Conservation (phyloP, 495 filamentous ascomycete species). For the Hypoxylon perforatum region DNA sequence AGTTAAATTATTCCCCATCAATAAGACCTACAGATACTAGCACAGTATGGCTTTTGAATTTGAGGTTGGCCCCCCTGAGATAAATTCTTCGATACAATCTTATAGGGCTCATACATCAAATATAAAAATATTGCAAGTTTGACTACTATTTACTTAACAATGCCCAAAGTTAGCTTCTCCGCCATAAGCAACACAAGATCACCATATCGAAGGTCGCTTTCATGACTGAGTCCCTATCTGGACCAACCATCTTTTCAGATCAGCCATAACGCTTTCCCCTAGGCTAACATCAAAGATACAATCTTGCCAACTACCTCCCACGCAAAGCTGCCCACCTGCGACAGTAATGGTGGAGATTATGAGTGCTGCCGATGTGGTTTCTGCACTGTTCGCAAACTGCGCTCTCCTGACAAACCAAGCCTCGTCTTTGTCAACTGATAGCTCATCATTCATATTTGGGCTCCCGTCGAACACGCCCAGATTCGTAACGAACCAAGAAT, state of each 20-base stretch:
- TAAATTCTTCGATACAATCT: too few species aligned
- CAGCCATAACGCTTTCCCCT: conserved; percentile 32
- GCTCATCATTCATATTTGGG: neutral
- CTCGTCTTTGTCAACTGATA: conserved; percentile 11
- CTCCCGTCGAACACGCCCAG: conserved; percentile 32
- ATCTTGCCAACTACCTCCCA: conserved; percentile 35
- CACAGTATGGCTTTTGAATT: too few species aligned
- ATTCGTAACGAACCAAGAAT: conserved; percentile 43
- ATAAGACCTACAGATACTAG: too few species aligned
- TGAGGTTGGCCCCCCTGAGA: too few species aligned
- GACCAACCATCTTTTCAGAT: conserved; percentile 29
- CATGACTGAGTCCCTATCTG: neutral
- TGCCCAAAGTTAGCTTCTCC: too few species aligned
- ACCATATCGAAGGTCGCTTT: neutral
- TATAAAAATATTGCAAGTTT: too few species aligned
- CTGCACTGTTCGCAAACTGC: conserved; percentile 39
- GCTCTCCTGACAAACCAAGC: conserved; percentile 30
- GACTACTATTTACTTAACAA: too few species aligned
- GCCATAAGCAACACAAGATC: too few species aligned
- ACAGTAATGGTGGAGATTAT: conserved; percentile 32
- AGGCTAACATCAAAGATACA: conserved; percentile 30
- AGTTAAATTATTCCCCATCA: too few species aligned
- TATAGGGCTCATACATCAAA: too few species aligned
- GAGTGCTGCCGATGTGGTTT: conserved; percentile 37
- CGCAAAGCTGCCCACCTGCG: conserved; percentile 26